phyloP scores from a whole-genome alignment of 495 filamentous ascomycete genomes.

The Podospora sp. region DNA sequence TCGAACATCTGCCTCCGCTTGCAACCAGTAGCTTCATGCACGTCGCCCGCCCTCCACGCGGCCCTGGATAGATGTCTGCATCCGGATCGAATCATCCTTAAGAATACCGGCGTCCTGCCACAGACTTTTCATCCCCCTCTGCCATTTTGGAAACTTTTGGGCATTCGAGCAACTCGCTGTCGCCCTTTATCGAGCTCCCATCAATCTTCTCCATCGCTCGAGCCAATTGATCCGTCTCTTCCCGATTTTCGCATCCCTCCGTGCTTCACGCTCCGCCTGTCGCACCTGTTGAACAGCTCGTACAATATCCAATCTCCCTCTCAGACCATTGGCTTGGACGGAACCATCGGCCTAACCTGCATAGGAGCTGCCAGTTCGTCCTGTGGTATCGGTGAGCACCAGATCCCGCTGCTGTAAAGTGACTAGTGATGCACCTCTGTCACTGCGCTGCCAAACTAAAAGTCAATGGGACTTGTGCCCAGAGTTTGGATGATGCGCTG shows the following conservation, averaged over 20 bases:
- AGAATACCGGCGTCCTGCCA: constrained; percentile 26
- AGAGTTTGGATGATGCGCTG: background rate
- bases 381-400: constrained; percentile 8
- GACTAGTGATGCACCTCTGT: background rate
- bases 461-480: background rate
- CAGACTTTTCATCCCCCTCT: constrained; percentile 18
- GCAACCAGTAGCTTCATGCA: constrained; percentile 22
- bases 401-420: background rate
- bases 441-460: constrained; percentile 1
- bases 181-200: background rate
- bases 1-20: constrained; percentile 11
- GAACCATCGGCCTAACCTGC: background rate
- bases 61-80: constrained; percentile 23
- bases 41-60: constrained; percentile 26
- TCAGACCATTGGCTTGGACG: background rate
- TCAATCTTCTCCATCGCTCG: background rate
- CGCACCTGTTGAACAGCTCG: background rate
- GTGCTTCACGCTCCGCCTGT: background rate
- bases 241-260: background rate
- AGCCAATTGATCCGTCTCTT: background rate
- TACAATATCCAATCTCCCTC: background rate
- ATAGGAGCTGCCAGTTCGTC: background rate
- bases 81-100: constrained; percentile 36
- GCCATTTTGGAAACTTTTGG: constrained; percentile 26
- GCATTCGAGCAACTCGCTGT: constrained; percentile 6